Evolutionary conservation across 2,329 filamentous ascomycete genomes (phyloP), one percentile per base, ranked within the genome.

Genomic region (Pseudogymnoascus sp.): DNA sequence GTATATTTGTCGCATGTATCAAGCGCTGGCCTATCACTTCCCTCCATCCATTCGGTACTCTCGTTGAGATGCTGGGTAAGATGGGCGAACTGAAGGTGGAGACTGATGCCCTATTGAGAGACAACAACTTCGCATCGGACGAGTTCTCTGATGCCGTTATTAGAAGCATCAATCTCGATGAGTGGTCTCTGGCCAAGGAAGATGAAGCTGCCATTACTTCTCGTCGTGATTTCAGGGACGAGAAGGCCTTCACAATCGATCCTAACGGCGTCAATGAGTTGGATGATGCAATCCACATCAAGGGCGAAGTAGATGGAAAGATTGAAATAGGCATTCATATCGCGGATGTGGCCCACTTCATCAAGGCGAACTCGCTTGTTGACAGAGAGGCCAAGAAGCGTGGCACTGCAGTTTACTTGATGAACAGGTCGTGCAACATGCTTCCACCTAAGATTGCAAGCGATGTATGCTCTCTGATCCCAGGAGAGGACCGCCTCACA

Each of bases 21-120:
- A 99, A 99, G 84, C 87, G 95, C 73, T 99, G 95, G 95, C 95
- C 95, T 67, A 99, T 99, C 72, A 99, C 95, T 28, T 99, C 95
- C n/a, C 86, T 99, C 63, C 95, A 99, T 78, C 95, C 95, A 34
- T 99, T 99, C 72, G 95, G 95, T 74, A 99, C 95, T 7, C 86
- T 99, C 56, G 93, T 97, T 62, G 95, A 99, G 78, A 91, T 96
- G 78, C 88, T 99, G 62, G 95, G 95, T 66, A 91, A 91, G 75
- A 97, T 97, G 90, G 95, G 95, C 69, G 92, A 99, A 74, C 83
- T 96, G 69, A 96, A 93, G 79, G 93, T 99, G 64, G 95, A 99
- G 79, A 99, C 95, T 2, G 95, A 99, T 79, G 95, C 95, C 64
- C 85, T 99, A 64, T 85, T 99, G 61, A 89, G 95, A 66, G 95